A percentile compares a stretch with the other conserved stretches of the same genome.
These are phyloP conservation scores for Entomortierella parvispora DNA, from an alignment of 192 early-diverging fungal species.

Conservation along the genomic window DNA sequence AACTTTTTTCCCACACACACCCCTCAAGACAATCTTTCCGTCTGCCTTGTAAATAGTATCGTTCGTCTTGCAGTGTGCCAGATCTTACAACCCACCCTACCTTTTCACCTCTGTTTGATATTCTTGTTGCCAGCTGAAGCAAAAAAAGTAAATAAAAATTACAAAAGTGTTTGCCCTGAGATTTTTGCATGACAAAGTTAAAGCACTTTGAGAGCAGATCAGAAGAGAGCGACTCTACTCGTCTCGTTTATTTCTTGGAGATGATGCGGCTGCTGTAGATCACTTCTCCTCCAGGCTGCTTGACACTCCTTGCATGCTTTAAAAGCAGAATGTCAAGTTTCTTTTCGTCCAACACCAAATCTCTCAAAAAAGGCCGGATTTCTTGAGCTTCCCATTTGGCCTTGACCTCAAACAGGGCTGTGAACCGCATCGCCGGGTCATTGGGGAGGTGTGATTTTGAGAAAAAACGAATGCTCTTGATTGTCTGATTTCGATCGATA, in stretches of 20 bases:
- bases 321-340: constrained; percentile 56
- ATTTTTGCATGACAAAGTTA: too few relatives aligned
- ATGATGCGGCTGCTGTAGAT: constrained; percentile 60
- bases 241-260: neutral
- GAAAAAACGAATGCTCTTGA: constrained; percentile 53
- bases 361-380: constrained; percentile 55
- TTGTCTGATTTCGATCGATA: constrained; percentile 13
- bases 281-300: constrained; percentile 37
- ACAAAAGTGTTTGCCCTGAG: too few relatives aligned
- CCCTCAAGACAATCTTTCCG: too few relatives aligned
- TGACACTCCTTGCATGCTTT: constrained; percentile 59
- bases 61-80: too few relatives aligned
- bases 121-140: too few relatives aligned
- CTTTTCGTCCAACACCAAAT: constrained; percentile 59
- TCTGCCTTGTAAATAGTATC: too few relatives aligned
- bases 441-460: constrained; percentile 50
- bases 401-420: constrained; percentile 54
- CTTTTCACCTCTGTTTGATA: too few relatives aligned
- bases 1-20: too few relatives aligned
- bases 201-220: too few relatives aligned
- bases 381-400: constrained; percentile 57
- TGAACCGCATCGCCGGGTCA: constrained; percentile 55
- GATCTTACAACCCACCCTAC: too few relatives aligned
- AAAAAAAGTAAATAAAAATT: too few relatives aligned
- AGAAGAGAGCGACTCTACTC: too few relatives aligned